Base-by-base conservation (phyloP, 1,284 basidiomycete genomes). In the Grifola frondosa region DNA sequence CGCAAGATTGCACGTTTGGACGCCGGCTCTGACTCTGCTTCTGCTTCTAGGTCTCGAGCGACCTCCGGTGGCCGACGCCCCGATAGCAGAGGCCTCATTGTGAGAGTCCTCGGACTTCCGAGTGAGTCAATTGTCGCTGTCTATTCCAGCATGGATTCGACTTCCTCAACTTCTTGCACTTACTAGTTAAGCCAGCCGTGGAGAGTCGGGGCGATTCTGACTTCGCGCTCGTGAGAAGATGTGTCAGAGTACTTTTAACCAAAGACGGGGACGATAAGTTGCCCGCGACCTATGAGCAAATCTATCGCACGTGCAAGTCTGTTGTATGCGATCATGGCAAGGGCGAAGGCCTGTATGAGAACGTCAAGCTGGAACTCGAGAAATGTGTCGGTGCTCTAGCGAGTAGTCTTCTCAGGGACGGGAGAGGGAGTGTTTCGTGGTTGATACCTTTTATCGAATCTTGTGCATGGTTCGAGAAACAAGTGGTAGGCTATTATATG, bases 1-100 rank as follows among this genome's bases (percentile, higher is more conserved):
- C 75, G 74, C 65, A 88, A 88, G 71, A 76, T 76, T 50, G 73
- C 79, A 54, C 80, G 82, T 54, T 67, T 83, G 62, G 74, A 75
- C 52, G 66, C 66, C 56, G 78, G 81, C 67, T 77, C 75, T 64
- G 81, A 86, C 58, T 78, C 81, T 60, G 77, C 80, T 38, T 64
- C 58, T 53, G 55, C 56, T 56, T 78, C 71, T 64, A 79, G 81
- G 61, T 73, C 71, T 33, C 71, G 67, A 30, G 56, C 58, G 34
- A 45, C 31, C 22, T 39, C 30, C 35, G 35, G 43, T 25, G 50
- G 53, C n/a, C 29, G 17, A 56, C 56, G 44, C 50, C 54, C 31
- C 52, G 52, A 57, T 37, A 53, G 63, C 33, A 55, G 41, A 4
- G 62, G 67, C 0, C 67, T 74, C n/a, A 52, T 75, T 19, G 66